These are phyloP conservation scores for Miscanthus lutarioriparius DNA, from an alignment of 176 grass and related monocot genomes.

Conservation along the genomic window DNA sequence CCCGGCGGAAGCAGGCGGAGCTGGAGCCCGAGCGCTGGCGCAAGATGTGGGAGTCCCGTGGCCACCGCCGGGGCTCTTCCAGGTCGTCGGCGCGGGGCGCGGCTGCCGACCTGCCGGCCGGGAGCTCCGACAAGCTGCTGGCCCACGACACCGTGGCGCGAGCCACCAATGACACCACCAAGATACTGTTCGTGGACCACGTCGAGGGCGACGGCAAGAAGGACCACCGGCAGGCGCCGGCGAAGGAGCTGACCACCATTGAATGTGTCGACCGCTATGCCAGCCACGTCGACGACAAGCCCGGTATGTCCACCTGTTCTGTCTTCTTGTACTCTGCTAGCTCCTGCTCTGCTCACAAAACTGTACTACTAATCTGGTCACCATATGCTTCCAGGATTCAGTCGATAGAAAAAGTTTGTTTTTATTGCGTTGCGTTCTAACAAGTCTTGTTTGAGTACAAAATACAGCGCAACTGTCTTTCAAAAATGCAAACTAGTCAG, in stretches of 20 bases:
- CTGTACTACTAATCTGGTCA: neutral
- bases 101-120: neutral
- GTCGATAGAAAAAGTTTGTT: neutral
- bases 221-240: slow-evolving; percentile 16
- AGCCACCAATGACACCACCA: slow-evolving; percentile 33
- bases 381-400: slow-evolving; percentile 15
- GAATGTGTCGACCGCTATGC: slow-evolving; percentile 47
- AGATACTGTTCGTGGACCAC: slow-evolving; percentile 64
- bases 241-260: slow-evolving; percentile 38
- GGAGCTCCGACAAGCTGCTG: slow-evolving; percentile 40
- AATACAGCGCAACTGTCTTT: too few relatives aligned
- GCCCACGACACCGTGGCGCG: slow-evolving; percentile 16
- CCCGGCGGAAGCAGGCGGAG: slow-evolving; percentile 73
- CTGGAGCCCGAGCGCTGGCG: slow-evolving; percentile 71
- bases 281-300: slow-evolving; percentile 52
- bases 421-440: slow-evolving; percentile 24
- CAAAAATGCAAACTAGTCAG: too few relatives aligned
- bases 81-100: slow-evolving; percentile 42
- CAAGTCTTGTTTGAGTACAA: too few relatives aligned
- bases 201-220: slow-evolving; percentile 47
- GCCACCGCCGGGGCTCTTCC: slow-evolving; percentile 45
- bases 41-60: slow-evolving; percentile 65
- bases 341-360: neutral
- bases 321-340: neutral
- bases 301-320: slow-evolving; percentile 44